These are phyloP conservation scores for Silene noctiflora DNA, from an alignment of 179 eudicot species.

Conservation along the genomic window DNA sequence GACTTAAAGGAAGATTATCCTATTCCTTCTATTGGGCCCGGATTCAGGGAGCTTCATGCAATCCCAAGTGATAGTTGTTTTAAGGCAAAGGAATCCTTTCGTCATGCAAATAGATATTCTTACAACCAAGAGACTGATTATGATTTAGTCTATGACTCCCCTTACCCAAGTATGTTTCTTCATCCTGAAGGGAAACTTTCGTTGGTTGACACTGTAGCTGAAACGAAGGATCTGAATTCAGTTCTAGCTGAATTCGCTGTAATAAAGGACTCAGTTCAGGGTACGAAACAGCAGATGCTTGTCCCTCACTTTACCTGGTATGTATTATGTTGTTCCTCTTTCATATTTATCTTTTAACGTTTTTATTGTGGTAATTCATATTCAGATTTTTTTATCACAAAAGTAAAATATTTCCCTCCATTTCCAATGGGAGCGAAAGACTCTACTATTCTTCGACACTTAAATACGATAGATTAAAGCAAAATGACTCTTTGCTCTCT, in stretches of 20 bases:
- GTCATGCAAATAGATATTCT: conserved; percentile 36
- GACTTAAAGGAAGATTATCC: conserved; percentile 36
- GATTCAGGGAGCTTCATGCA: conserved; percentile 42
- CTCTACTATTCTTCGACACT: too few species aligned
- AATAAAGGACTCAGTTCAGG: conserved; percentile 36
- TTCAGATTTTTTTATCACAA: too few species aligned
- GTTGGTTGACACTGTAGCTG: conserved; percentile 26
- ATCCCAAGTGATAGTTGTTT: conserved; percentile 14
- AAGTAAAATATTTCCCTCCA: too few species aligned
- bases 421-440: too few species aligned
- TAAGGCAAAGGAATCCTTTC: conserved; percentile 29
- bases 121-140: conserved; percentile 33
- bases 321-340: conserved; percentile 8
- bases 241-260: conserved; percentile 44
- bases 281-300: conserved; percentile 44
- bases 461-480: too few species aligned
- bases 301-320: conserved; percentile 63
- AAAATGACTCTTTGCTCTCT: too few species aligned
- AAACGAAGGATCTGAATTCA: conserved; percentile 52
- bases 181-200: conserved; percentile 38
- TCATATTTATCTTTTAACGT: neutral
- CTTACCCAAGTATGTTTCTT: too few species aligned
- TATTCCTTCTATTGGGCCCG: conserved; percentile 40
- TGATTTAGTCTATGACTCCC: conserved; percentile 33
- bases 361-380: neutral